phyloP scores from a whole-genome alignment of 2,329 filamentous ascomycete species.

The Purpureocillium takamizusanense region DNA sequence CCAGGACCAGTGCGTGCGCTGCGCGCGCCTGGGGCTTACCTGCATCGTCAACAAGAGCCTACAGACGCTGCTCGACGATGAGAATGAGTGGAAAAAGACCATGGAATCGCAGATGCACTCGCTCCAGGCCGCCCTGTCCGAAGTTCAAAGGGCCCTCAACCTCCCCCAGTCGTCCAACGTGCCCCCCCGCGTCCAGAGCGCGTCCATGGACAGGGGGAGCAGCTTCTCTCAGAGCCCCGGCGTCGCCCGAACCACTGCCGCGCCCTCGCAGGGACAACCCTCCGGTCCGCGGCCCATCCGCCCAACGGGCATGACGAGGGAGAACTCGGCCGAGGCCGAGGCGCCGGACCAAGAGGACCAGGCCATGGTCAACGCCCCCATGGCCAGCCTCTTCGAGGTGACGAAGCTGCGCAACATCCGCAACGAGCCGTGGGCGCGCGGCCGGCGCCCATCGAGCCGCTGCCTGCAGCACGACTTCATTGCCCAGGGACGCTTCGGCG shows the following conservation, averaged over 20 bases:
- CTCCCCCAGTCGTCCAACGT: constrained; percentile 3
- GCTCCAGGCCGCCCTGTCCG: constrained; percentile 15
- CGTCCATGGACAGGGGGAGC: background rate
- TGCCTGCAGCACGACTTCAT: constrained; percentile 18
- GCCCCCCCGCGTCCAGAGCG: background rate
- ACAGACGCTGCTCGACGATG: constrained; percentile 44
- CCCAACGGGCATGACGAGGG: constrained; percentile 20
- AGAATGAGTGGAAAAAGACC: constrained; percentile 32
- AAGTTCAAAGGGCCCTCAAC: constrained; percentile 15
- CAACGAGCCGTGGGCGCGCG: constrained; percentile 16
- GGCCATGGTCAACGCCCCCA: constrained; percentile 19
- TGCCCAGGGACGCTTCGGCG: constrained; percentile 14
- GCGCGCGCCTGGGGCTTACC: constrained; percentile 36
- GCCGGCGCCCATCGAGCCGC: constrained; percentile 5
- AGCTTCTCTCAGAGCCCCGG: background rate
- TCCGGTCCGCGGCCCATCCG: background rate
- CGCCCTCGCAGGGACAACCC: background rate
- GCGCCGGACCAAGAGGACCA: constrained; percentile 13
- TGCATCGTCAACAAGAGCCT: constrained; percentile 47
- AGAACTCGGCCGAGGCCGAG: constrained; percentile 18
- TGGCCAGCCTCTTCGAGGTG: constrained; percentile 22
- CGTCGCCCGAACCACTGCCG: background rate
- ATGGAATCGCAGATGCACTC: constrained; percentile 17
- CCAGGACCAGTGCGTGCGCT: constrained; percentile 37
- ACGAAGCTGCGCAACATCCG: constrained; percentile 23